Base-by-base conservation (phyloP, 2,329 filamentous ascomycete species). In the Aspergillus quadricinctus region DNA sequence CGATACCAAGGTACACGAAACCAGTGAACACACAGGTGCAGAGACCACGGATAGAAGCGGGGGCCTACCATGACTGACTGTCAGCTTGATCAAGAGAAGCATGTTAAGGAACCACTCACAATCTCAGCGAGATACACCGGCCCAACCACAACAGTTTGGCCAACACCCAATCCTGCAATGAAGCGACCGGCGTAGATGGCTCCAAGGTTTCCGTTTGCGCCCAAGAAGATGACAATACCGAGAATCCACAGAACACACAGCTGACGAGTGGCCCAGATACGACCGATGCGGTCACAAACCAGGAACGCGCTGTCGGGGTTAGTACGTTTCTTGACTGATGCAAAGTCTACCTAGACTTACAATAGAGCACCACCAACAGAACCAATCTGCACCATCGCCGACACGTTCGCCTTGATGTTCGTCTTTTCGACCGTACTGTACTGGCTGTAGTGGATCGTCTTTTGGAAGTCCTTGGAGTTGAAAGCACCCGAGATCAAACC, bases 351-450 rank as follows among this genome's bases (percentile, higher is more conserved):
- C n/a, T n/a, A n/a, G 9, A 68, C 75, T 60, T 66, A 79, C 77
- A 87, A 80, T 31, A 90, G 77, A 29, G 88, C 87, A 46, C 89
- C 89, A 3, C 78, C 85, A 29, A 92, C 88, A 25, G 84, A 88
- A 25, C 89, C 89, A 65, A 92, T 84, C 72, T 92, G 89, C 0
- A 92, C 89, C 89, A 92, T 92, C 49, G 87, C 83, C 1, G 88
- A 88, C 54, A 92, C 88, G 71, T 92, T 92, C 63, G 82, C 85
- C 73, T 88, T 85, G 75, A 88, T 86, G 69, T 89, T 85, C 58
- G 87, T 85, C 67, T 82, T 77, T 49, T 83, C 79, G 3, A 80
- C 75, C 0, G 72, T 64, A 48, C 72, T 76, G 65, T 86, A 85
- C 1, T 78, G 75, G 5, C 77, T 73, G 59, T 85, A 83, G 62